Base-by-base conservation (phyloP, 352 stramenopile genomes). In the Phytophthora foliorum region DNA sequence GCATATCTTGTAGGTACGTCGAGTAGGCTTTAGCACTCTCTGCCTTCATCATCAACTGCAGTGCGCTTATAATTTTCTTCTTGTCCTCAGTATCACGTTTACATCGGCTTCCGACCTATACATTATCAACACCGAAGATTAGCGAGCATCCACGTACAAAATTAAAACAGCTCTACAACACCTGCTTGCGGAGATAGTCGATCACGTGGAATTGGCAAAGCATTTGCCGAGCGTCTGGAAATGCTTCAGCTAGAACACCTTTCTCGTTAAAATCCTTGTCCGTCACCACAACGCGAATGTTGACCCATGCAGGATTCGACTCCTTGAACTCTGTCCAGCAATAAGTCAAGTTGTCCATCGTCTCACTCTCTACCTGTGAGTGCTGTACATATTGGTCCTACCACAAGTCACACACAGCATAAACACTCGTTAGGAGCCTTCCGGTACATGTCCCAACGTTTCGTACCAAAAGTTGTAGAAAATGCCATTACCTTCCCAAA, bases 21-120 rank as follows among this genome's bases (percentile, higher is more conserved):
- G 16, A 10, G 44, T 69, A 63, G 0, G 5, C 16, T 21, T 39
- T 7, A 1, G 52, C 44, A 31, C 31, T 63, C 3, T 49, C 24
- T 4, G 25, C 19, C 17, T 69, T 63, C 53, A 62, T 69, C 54
- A 63, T 64, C 14, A 70, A 13, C 16, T 64, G 54, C 11, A 63
- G 9, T 3, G 52, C 52, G 6, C 24, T 27, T 0, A 48, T 4
- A 4, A 66, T 9, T 0, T 53, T 21, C 6, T 56, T 56, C n/a
- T 61, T 67, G 7, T 31, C 39, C 6, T 31, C 14, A 22, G 38
- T 0, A 0, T n/a, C 34, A 6, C 31, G 13, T 4, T 44, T 54
- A 8, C 46, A 69, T 10, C 29, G 19, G 1, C 36, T 48, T 7
- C 42, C 52, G 52, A 52, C 52, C 61, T 69, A 42, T 6, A 11